These are phyloP conservation scores for Arthromyces matolae DNA, from an alignment of 768 basidiomycete species.

Conservation along the genomic window DNA sequence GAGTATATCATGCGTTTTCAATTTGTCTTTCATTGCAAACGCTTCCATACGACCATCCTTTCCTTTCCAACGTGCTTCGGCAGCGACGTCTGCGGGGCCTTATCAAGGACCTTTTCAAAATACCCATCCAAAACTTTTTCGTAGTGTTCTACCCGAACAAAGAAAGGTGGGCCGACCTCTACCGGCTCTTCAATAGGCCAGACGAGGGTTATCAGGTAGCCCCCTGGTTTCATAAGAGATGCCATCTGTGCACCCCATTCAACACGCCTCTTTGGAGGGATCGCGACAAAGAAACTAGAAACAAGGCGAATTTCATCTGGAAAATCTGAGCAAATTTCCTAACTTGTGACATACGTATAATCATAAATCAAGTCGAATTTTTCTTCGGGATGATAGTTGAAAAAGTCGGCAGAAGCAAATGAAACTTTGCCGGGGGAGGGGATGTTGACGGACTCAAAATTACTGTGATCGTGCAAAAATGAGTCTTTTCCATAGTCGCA, in stretches of 20 bases:
- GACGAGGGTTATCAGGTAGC: slow-evolving; percentile 56
- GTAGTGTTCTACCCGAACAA: slow-evolving; percentile 55
- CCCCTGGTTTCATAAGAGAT: slow-evolving; percentile 55
- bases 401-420: slow-evolving; percentile 52
- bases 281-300: slow-evolving; percentile 69
- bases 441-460: too few relatives aligned
- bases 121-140: slow-evolving; percentile 41
- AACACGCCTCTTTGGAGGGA: slow-evolving; percentile 48
- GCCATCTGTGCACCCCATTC: slow-evolving; percentile 60
- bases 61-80: slow-evolving; percentile 45
- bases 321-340: neutral
- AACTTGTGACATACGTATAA: slow-evolving; percentile 45
- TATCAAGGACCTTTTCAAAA: slow-evolving; percentile 54
- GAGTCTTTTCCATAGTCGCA: neutral
- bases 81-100: slow-evolving; percentile 41
- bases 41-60: slow-evolving; percentile 53
- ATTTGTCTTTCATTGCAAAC: too few relatives aligned
- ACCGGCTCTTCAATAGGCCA: slow-evolving; percentile 48
- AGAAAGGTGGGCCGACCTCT: slow-evolving; percentile 59
- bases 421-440: slow-evolving; percentile 28
- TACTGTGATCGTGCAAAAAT: neutral
- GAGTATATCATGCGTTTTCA: too few relatives aligned
- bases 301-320: neutral
- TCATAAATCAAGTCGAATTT: slow-evolving; percentile 60
- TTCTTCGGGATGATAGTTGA: slow-evolving; percentile 34